A percentile compares a stretch with the other conserved stretches of the same genome.
Conservation (phyloP, 2,329 filamentous ascomycete genomes). For the Clarireedia hainanense region DNA sequence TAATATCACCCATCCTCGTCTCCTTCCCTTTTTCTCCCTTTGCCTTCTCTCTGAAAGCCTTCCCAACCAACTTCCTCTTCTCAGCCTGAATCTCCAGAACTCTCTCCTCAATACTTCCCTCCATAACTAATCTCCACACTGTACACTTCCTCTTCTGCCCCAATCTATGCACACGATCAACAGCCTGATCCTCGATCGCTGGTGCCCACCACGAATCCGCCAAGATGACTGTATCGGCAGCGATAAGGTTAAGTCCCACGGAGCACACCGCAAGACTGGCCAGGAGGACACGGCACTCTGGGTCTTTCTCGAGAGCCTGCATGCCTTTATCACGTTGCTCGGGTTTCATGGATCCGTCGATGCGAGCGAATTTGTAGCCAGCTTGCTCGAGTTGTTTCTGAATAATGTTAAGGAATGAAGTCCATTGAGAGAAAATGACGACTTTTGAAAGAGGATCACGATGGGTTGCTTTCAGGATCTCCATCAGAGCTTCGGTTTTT, state of each 20-base stretch:
- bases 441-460: constrained; percentile 58
- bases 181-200: constrained; percentile 84
- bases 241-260: constrained; percentile 78
- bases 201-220: constrained; percentile 89
- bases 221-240: constrained; percentile 78
- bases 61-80: constrained; percentile 69
- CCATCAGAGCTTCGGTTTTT: constrained; percentile 73
- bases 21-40: constrained; percentile 46
- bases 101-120: constrained; percentile 71
- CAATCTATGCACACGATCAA: constrained; percentile 79
- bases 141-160: constrained; percentile 74
- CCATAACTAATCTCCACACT: constrained; percentile 75
- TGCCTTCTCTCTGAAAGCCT: constrained; percentile 70
- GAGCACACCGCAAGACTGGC: constrained; percentile 76
- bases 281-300: constrained; percentile 65
- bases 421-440: constrained; percentile 73
- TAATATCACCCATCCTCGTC: constrained; percentile 48
- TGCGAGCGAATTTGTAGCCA: constrained; percentile 57
- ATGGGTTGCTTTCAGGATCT: constrained; percentile 64
- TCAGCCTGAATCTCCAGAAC: constrained; percentile 71
- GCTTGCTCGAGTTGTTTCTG: constrained; percentile 56
- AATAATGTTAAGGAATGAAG: constrained; percentile 63
- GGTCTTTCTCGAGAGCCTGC: constrained; percentile 56
- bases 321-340: constrained; percentile 65
- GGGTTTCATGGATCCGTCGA: constrained; percentile 75